Percentiles rank a stretch among this genome's conserved stretches.
phyloP scores from a whole-genome alignment of 805 yeast genomes.

The Metschnikowia vanudenii region DNA sequence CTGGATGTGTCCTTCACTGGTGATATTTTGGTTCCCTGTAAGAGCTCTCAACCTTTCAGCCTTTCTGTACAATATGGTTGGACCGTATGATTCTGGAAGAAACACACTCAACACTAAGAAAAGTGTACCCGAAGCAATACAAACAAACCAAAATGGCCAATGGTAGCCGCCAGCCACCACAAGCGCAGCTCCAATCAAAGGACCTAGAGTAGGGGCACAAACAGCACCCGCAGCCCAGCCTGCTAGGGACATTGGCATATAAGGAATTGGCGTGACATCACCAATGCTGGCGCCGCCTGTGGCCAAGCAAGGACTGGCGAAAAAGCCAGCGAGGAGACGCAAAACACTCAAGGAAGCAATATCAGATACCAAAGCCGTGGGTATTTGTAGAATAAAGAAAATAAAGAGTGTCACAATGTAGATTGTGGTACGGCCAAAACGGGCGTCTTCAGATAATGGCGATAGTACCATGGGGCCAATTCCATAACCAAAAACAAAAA shows the following conservation, averaged over 20 bases:
- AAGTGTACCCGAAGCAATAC: conserved; percentile 13
- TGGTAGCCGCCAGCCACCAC: conserved; percentile 20
- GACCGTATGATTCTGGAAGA: conserved; percentile 17
- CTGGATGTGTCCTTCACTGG: conserved; percentile 16
- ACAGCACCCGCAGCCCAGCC: conserved; percentile 55
- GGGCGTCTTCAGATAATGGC: conserved; percentile 57
- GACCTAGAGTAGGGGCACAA: conserved; percentile 56
- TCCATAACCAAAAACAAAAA: conserved; percentile 62
- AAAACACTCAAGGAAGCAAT: conserved; percentile 51
- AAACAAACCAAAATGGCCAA: conserved; percentile 18
- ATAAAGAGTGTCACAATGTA: conserved; percentile 47
- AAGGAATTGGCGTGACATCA: conserved; percentile 45
- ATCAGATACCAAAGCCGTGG: conserved; percentile 50
- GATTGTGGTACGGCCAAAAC: conserved; percentile 52
- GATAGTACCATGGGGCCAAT: conserved; percentile 58
- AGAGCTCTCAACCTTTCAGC: conserved; percentile 15
- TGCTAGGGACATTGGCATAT: conserved; percentile 47
- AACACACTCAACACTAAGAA: conserved; percentile 11
- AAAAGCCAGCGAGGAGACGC: conserved; percentile 55
- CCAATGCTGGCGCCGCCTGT: conserved; percentile 60
- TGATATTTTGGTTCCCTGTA: conserved; percentile 16
- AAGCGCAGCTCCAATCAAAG: conserved; percentile 55
- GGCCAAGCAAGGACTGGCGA: conserved; percentile 55
- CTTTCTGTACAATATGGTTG: conserved; percentile 16
- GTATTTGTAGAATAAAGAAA: conserved; percentile 53